Conservation (phyloP, 176 grass and related monocot species). For the Oryza officinalis region DNA sequence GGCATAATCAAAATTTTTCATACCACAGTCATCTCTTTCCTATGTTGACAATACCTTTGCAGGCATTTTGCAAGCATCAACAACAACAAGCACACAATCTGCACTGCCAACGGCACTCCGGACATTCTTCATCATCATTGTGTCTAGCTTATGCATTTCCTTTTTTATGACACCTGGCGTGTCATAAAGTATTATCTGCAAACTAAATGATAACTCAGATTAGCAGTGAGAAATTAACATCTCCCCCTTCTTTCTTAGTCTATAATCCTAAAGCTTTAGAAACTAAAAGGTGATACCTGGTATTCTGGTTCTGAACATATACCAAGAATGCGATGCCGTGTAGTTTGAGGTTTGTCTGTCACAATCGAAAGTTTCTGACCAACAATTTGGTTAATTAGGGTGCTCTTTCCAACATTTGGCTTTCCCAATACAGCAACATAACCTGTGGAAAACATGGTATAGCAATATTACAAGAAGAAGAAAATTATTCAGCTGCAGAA, state of each 20-base stretch:
- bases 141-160: conserved; percentile 85
- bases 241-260: background rate
- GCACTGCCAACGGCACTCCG: conserved; percentile 71
- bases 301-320: conserved; percentile 89
- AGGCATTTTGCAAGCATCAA: conserved; percentile 74
- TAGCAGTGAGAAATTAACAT: conserved; percentile 37
- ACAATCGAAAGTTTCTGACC: conserved; percentile 97
- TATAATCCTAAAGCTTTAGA: conserved; percentile 19
- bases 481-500: background rate
- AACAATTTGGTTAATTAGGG: conserved; percentile 90
- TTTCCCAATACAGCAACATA: conserved; percentile 93
- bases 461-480: background rate
- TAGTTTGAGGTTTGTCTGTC: conserved; percentile 92
- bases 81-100: conserved; percentile 81
- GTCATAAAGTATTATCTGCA: conserved; percentile 98
- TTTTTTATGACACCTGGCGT: conserved; percentile 88
- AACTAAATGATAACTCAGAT: conserved; percentile 83
- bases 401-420: conserved; percentile 97
- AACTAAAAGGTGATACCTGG: conserved; percentile 69
- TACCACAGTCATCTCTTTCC: background rate
- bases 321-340: conserved; percentile 82
- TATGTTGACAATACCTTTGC: conserved; percentile 59
- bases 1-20: background rate
- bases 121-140: conserved; percentile 98
- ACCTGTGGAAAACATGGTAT: conserved; percentile 37